Evolutionary conservation across 805 yeast species (phyloP).

Genomic region (Starmerella kuoi): DNA sequence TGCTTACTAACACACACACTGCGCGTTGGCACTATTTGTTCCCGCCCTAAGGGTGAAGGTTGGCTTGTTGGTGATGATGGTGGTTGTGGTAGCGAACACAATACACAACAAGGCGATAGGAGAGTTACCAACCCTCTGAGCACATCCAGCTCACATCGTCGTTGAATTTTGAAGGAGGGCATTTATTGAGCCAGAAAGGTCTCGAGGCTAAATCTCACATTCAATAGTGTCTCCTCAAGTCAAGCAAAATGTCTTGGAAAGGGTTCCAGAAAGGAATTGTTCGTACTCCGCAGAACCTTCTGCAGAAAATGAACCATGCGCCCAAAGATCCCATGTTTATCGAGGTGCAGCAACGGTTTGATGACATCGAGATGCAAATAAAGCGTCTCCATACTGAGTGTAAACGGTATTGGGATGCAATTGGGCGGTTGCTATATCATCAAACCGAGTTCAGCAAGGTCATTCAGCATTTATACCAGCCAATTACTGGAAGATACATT

Average conservation of each 20-base stretch:
- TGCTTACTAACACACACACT: too few species aligned
- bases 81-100: too few species aligned
- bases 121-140: too few species aligned
- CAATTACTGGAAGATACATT: conserved; percentile 71
- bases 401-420: conserved; percentile 78
- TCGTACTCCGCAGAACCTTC: conserved; percentile 77
- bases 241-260: conserved; percentile 25
- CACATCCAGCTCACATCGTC: too few species aligned
- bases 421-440: conserved; percentile 83
- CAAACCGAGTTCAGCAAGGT: conserved; percentile 93
- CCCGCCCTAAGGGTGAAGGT: too few species aligned
- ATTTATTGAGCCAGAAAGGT: too few species aligned
- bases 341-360: conserved; percentile 94
- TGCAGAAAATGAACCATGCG: conserved; percentile 79
- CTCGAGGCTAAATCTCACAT: too few species aligned
- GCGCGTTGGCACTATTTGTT: too few species aligned
- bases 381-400: conserved; percentile 83
- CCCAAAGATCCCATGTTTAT: conserved; percentile 69
- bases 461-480: conserved; percentile 90
- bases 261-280: conserved; percentile 25
- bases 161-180: too few species aligned
- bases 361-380: conserved; percentile 80
- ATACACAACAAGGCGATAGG: too few species aligned
- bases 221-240: too few species aligned
- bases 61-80: too few species aligned